These are phyloP conservation scores for Amanita rimosa DNA, from an alignment of 768 basidiomycete genomes.

Conservation along the genomic window DNA sequence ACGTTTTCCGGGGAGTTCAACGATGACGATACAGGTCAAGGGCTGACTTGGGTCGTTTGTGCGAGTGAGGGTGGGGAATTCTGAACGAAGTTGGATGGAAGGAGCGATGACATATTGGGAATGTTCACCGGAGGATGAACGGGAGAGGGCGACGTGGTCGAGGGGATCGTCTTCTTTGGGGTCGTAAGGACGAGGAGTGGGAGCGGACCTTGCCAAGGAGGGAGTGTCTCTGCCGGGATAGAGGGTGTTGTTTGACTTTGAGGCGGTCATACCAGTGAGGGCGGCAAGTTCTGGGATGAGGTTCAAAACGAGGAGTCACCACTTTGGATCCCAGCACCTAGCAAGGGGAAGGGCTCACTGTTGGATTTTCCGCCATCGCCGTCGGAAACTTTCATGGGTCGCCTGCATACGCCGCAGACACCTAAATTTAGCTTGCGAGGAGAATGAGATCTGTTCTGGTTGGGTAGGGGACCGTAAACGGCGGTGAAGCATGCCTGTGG, in stretches of 20 bases:
- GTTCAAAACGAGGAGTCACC: no score
- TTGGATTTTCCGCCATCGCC: conserved; percentile 80
- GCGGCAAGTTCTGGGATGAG: conserved; percentile 71
- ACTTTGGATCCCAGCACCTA: no score
- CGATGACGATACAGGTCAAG: conserved; percentile 86
- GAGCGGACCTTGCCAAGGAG: conserved; percentile 26
- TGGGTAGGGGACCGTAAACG: conserved; percentile 85
- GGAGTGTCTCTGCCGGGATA: conserved; percentile 66
- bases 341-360: conserved; percentile 41
- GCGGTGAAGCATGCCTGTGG: conserved; percentile 93
- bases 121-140: conserved; percentile 34
- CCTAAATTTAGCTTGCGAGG: conserved; percentile 75
- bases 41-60: conserved; percentile 64
- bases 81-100: conserved; percentile 86
- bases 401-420: conserved; percentile 92
- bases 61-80: conserved; percentile 76
- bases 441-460: conserved; percentile 37
- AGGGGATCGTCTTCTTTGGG: conserved; percentile 82
- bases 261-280: conserved; percentile 80
- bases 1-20: conserved; percentile 82
- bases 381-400: conserved; percentile 93
- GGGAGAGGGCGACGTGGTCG: conserved; percentile 43
- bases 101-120: conserved; percentile 78
- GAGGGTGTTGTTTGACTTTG: conserved; percentile 31
- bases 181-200: conserved; percentile 37